Conservation (phyloP, 2,329 filamentous ascomycete genomes). For the Alternaria angustiovoidea region DNA sequence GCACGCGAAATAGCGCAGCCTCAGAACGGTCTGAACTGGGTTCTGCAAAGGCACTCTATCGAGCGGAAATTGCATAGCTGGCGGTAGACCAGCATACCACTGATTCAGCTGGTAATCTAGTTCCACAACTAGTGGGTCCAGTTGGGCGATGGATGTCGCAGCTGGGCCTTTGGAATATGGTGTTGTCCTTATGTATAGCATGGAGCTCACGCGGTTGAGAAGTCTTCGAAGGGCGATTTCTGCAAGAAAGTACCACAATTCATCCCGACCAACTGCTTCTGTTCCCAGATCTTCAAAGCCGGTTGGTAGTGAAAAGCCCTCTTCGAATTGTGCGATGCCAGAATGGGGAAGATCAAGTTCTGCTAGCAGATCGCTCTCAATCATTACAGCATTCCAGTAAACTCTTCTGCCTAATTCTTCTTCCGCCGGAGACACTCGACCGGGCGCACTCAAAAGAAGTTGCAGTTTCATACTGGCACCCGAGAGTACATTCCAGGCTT, state of each 20-base stretch:
- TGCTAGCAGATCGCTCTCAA: slow-evolving; percentile 79
- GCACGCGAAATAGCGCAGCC: slow-evolving; percentile 83
- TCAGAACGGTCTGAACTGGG: slow-evolving; percentile 79
- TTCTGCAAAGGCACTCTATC: slow-evolving; percentile 71
- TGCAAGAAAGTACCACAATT: slow-evolving; percentile 86
- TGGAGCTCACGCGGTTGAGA: slow-evolving; percentile 79
- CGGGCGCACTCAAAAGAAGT: slow-evolving; percentile 76
- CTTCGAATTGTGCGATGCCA: slow-evolving; percentile 82
- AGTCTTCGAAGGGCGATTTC: slow-evolving; percentile 81
- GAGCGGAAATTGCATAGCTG: slow-evolving; percentile 79
- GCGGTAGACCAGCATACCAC: slow-evolving; percentile 82
- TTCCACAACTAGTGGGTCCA: slow-evolving; percentile 80
- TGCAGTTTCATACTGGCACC: slow-evolving; percentile 84
- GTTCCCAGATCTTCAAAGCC: slow-evolving; percentile 76
- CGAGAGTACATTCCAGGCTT: slow-evolving; percentile 82
- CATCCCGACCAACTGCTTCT: slow-evolving; percentile 73
- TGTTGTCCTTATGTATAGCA: slow-evolving; percentile 76
- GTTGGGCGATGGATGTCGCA: slow-evolving; percentile 73
- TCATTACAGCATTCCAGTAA: slow-evolving; percentile 84
- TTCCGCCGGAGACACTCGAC: slow-evolving; percentile 73
- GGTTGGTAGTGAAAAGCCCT: slow-evolving; percentile 78
- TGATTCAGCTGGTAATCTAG: slow-evolving; percentile 83
- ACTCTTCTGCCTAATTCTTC: slow-evolving; percentile 78
- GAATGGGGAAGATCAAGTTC: slow-evolving; percentile 84
- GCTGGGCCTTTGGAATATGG: slow-evolving; percentile 45